Base-by-base conservation (phyloP, 495 filamentous ascomycete species). In the Parmelia sp. region DNA sequence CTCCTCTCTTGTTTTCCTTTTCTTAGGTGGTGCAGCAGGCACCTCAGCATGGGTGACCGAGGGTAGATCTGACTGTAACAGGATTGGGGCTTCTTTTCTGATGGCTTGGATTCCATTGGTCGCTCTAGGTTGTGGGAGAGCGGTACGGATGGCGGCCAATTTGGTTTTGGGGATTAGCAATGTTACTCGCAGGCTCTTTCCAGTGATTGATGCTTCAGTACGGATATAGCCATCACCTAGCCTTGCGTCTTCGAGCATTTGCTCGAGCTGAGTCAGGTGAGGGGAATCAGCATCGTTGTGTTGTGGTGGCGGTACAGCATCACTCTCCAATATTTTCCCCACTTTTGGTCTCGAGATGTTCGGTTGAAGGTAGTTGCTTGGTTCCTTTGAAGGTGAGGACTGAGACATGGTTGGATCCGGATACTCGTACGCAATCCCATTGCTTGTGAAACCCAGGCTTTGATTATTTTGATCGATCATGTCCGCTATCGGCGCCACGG, bases 401-500 rank as follows among this genome's bases (percentile, higher is more conserved):
- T 66, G 49, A 51, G 59, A 61, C 33, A 65, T 21, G 17, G 65
- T 69, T 17, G 70, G 70, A 58, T 72, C 71, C 3, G 70, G 71
- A 63, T 71, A 71, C 47, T 71, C 45, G 55, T 63, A 71, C 31
- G 60, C 57, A 33, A 66, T 70, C 1, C 62, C 59, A 45, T 67
- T 71, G 11, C 53, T 65, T 36, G 56, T 65, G 31, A 65, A 61
- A 39, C 29, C 55, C 27, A 58, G 65, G 15, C 67, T 60, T 39
- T 65, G 65, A 47, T 63, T 55, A 4, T 69, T 62, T 45, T 66
- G 64, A 35, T 69, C 62, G 21, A 72, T 67, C 69, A 76, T 74
- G 49, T 71, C 66, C 1, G 74, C 74, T 8, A 73, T 39, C 27
- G 75, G 74, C n/a, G 73, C 68, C 9, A 68, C 67, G 31, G 11